Base-by-base conservation (phyloP, 176 grass and related monocot genomes). In the Rhynchospora pubera region DNA sequence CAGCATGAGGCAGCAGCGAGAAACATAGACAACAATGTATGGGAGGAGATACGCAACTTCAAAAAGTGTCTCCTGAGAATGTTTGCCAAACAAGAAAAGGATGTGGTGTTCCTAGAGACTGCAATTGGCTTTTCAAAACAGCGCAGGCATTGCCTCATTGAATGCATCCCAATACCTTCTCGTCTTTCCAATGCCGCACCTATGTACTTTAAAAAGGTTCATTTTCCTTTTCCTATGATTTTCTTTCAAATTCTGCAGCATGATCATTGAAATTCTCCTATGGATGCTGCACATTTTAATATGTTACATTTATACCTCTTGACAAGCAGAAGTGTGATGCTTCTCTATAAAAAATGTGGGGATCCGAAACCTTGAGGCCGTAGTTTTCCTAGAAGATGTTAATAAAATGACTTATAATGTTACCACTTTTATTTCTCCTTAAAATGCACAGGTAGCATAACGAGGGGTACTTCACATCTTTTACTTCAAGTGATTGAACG, bases 131-230 rank as follows among this genome's bases (percentile, higher is more conserved):
- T 99, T 70, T 23, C 82, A 79, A 94, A 87, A 77, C 96, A 95
- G 39, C 87, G 87, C 44, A 87, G 89, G 12, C 96, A 95, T 78
- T 99, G 90, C 79, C 87, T 95, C 76, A 87, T 95, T 62, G 96
- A 99, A 50, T 99, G 92, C 48, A 95, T 99, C 65, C 96, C 92
- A 79, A 78, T 99, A 69, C 92, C 92, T 16, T 58, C 12, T 67
- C 77, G 91, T 81, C 85, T 94, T 46, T 91, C 92, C 28, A 91
- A 87, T 73, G 77, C 90, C 18, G 91, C 92, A 0, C 96, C 96
- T 44, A 95, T 99, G 90, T 99, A 95, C 82, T 99, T 99, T 46
- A 99, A 94, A 87, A 99, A 99, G 92, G 96, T 94, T 3, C 48
- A 72, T 18, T 76, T 39, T 43, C 30, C 15, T 80, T 14, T 62